Conservation (phyloP, 1,284 basidiomycete genomes). For the Vanrija sp. region DNA sequence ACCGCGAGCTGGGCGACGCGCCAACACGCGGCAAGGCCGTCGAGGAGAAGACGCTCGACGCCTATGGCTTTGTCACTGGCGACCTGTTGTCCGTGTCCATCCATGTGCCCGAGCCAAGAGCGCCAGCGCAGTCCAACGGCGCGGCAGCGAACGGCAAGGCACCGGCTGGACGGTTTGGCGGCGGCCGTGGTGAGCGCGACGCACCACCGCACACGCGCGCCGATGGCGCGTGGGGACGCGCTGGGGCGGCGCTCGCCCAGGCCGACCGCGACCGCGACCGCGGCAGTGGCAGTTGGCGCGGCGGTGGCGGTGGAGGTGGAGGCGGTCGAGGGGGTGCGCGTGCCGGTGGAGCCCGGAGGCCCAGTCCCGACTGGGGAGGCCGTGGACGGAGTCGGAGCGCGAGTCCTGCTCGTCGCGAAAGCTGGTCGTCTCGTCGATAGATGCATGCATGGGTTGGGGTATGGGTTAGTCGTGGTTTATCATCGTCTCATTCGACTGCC, state of each 20-base stretch:
- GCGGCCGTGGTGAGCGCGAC: neutral
- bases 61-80: constrained; percentile 40
- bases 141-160: neutral
- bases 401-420: constrained; percentile 13
- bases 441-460: no score
- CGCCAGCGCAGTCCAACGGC: constrained; percentile 1
- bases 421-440: constrained; percentile 2
- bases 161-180: neutral
- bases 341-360: constrained; percentile 1
- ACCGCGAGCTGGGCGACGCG: constrained; percentile 22
- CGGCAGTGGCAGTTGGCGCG: neutral
- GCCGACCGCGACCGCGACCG: constrained; percentile 1
- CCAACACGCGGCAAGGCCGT: constrained; percentile 9
- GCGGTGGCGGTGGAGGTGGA: constrained; percentile 9
- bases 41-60: constrained; percentile 40
- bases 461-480: no score
- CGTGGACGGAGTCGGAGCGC: constrained; percentile 9
- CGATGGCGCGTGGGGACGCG: neutral
- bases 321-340: constrained; percentile 4
- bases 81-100: constrained; percentile 38
- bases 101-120: constrained; percentile 34
- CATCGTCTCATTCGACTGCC: no score
- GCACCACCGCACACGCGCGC: neutral
- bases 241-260: neutral
- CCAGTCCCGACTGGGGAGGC: constrained; percentile 1